phyloP scores from a whole-genome alignment of 495 filamentous ascomycete genomes.

The Tricharina praecox region DNA sequence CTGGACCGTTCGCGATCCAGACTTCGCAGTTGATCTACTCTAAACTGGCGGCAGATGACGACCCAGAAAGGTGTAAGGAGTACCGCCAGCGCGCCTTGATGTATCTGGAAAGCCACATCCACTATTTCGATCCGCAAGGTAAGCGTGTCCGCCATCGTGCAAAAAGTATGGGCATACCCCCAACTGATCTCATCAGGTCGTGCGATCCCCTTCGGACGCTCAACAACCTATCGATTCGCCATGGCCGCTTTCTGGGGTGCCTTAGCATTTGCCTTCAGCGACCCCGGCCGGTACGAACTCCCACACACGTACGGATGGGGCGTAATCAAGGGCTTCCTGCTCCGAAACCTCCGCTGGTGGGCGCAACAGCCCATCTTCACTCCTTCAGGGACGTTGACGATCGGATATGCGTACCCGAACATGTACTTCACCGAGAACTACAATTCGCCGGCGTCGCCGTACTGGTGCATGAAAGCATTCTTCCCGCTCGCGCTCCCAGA shows the following conservation, averaged over 20 bases:
- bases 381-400: conserved; percentile 51
- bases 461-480: conserved; percentile 66
- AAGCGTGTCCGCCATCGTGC: conserved; percentile 7
- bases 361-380: conserved; percentile 48
- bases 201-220: conserved; percentile 58
- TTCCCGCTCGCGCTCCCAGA: conserved; percentile 49
- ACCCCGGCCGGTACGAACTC: conserved; percentile 35
- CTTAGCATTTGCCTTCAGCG: conserved; percentile 54
- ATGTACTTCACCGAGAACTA: conserved; percentile 64
- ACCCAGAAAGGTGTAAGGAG: conserved; percentile 48
- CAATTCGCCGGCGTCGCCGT: conserved; percentile 54
- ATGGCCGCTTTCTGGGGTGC: conserved; percentile 73
- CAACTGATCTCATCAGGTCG: conserved; percentile 28
- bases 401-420: conserved; percentile 64
- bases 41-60: conserved; percentile 51
- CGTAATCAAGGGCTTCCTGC: conserved; percentile 55
- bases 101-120: conserved; percentile 51
- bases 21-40: conserved; percentile 60
- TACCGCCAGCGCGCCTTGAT: conserved; percentile 48
- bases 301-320: conserved; percentile 54
- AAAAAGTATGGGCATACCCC: too few relatives aligned
- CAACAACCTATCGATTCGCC: conserved; percentile 61
- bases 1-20: conserved; percentile 63
- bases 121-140: conserved; percentile 56
- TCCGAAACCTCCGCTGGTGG: conserved; percentile 66